These are phyloP conservation scores for Orbilia blumenaviensis DNA, from an alignment of 2,329 filamentous ascomycete genomes.

Conservation along the genomic window DNA sequence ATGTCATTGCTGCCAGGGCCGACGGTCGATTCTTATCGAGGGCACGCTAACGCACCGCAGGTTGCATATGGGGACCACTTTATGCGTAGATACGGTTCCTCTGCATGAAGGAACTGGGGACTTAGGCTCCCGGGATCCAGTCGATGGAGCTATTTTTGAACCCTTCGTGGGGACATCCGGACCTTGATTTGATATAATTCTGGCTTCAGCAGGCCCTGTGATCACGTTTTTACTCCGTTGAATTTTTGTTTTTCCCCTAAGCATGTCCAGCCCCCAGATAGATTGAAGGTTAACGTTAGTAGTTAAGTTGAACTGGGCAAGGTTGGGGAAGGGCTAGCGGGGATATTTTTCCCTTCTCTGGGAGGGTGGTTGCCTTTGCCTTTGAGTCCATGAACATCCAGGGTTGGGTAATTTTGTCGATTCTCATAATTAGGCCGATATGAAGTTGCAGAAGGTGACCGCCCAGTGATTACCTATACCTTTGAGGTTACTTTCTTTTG, in stretches of 20 bases:
- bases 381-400: neutral
- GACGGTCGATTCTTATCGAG: neutral
- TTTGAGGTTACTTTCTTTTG: neutral
- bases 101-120: conserved; percentile 18
- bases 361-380: too few species aligned
- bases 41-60: conserved; percentile 25
- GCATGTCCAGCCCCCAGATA: neutral
- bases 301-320: neutral
- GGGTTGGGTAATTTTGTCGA: too few species aligned
- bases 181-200: conserved; percentile 7
- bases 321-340: conserved; percentile 4
- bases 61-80: conserved; percentile 20
- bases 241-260: conserved; percentile 24
- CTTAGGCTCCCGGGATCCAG: neutral
- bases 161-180: neutral
- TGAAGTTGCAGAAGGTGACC: conserved; percentile 46
- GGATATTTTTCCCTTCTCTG: conserved; percentile 43
- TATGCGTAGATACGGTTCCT: conserved; percentile 37
- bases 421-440: conserved; percentile 41
- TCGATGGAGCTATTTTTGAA: conserved; percentile 15
- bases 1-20: conserved; percentile 41
- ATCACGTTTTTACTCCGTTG: conserved; percentile 15
- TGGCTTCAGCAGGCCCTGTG: neutral
- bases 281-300: conserved; percentile 12
- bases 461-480: too few species aligned